Evolutionary conservation across 768 basidiomycete species (phyloP), one percentile per base, ranked within the genome.

Genomic region (Termitomyces sp.): DNA sequence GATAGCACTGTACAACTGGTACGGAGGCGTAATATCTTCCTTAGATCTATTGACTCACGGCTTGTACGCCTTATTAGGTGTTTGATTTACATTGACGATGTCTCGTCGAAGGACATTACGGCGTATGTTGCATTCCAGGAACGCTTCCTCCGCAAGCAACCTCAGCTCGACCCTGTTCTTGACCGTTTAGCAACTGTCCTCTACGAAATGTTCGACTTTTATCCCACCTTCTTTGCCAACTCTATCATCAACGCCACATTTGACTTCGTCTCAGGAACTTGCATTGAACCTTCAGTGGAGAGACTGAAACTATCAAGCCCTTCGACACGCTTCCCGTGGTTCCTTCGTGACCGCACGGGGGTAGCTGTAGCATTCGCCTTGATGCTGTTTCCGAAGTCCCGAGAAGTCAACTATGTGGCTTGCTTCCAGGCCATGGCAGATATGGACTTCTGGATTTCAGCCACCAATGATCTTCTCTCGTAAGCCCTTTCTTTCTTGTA

Each of bases 401-500:
- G 46, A 16, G 50, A 61, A 20, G 36, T 62, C 14, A 53, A 58
- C 18, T 59, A 65, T 35, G 48, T 61, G 1, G 33, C 63, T 20
- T 69, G 62, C 23, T 59, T 69, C 35, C 65, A 66, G n/a, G 65
- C 55, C 0, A 36, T 68, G 26, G 59, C 67, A 6, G 67, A 69
- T 41, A 68, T 68, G 52, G 60, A 63, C 26, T 62, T 61, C 23
- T 68, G 58, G 61, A 52, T 63, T 12, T 61, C 59, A 16, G 44
- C 41, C 18, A 61, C 50, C 2, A 69, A 68, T 30, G 68, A 68
- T 49, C 48, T 68, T 8, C 58, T 69, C n/a, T 69, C 68, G 67
- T 68, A 20, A 12, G 68, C 43, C 6, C 10, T 30, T 30, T 55
- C 2, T 10, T 26, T 18, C 10, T 32, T 4, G 2, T 4, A 10